Evolutionary conservation across 805 yeast genomes (phyloP).

Genomic region (Wickerhamiella azymoides): DNA sequence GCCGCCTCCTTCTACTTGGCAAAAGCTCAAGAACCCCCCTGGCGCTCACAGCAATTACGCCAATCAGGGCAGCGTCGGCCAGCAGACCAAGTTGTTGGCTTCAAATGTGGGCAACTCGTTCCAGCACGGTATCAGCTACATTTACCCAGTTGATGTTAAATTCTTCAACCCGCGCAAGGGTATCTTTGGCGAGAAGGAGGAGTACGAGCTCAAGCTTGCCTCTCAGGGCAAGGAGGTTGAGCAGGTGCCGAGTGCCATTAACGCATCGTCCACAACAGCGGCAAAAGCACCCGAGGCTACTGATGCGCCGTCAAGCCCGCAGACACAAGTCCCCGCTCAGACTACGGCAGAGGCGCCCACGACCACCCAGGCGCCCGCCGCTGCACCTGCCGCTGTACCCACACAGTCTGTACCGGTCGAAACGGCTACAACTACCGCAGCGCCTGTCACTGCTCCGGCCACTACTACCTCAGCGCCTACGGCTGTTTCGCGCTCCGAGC

Average conservation of each 20-base stretch:
- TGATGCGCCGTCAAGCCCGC: neutral
- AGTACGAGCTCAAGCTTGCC: neutral
- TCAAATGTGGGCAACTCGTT: slow-evolving; percentile 1
- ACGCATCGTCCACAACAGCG: neutral
- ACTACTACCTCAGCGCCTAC: neutral
- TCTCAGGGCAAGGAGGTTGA: slow-evolving; percentile 2
- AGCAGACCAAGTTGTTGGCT: slow-evolving; percentile 4
- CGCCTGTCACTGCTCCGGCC: neutral
- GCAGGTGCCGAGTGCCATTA: neutral
- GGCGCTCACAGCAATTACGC: neutral
- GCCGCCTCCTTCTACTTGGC: slow-evolving; percentile 4
- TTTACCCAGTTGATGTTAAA: slow-evolving; percentile 5
- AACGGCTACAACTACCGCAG: neutral
- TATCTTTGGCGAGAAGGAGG: slow-evolving; percentile 3
- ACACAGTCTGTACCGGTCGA: neutral
- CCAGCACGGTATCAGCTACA: slow-evolving; percentile 5
- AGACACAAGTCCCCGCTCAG: neutral
- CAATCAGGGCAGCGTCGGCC: neutral
- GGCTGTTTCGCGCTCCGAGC: neutral
- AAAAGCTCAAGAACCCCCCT: neutral
- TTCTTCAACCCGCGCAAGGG: slow-evolving; percentile 7
- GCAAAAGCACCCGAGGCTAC: neutral
- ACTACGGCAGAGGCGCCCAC: neutral
- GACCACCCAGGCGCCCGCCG: neutral
- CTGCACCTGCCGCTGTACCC: neutral